Percentiles rank a stretch among this genome's conserved stretches.
Evolutionary conservation across 2,329 filamentous ascomycete genomes (phyloP).

Genomic region (Chalara sp.): DNA sequence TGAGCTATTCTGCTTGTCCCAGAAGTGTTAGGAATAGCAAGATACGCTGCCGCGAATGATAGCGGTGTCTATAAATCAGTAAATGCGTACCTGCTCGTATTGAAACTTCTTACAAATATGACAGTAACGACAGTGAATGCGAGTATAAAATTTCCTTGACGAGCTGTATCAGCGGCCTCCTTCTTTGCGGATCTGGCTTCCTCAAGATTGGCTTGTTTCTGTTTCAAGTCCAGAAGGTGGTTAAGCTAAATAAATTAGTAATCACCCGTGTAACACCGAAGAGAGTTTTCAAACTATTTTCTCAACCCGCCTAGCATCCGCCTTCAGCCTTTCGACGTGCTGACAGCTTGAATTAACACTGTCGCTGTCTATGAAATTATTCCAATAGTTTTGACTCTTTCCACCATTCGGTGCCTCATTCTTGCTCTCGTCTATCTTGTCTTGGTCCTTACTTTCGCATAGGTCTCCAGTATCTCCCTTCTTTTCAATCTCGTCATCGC

Average conservation of each 20-base stretch:
- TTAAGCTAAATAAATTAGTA: background rate
- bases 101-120: background rate
- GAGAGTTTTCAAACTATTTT: background rate
- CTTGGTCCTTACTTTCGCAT: background rate
- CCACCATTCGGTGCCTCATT: background rate
- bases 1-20: background rate
- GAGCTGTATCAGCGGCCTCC: background rate
- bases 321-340: background rate
- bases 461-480: too few species aligned
- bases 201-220: background rate
- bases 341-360: background rate
- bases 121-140: background rate
- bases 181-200: background rate
- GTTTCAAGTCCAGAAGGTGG: background rate
- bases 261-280: background rate
- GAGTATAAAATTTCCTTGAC: background rate
- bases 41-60: background rate
- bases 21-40: background rate
- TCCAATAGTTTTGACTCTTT: background rate
- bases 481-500: too few species aligned
- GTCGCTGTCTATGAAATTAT: background rate
- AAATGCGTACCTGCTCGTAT: background rate
- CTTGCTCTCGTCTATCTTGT: background rate
- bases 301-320: background rate
- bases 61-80: background rate